phyloP scores from a whole-genome alignment of 345 rosid species.

The Lepidium aucheri region DNA sequence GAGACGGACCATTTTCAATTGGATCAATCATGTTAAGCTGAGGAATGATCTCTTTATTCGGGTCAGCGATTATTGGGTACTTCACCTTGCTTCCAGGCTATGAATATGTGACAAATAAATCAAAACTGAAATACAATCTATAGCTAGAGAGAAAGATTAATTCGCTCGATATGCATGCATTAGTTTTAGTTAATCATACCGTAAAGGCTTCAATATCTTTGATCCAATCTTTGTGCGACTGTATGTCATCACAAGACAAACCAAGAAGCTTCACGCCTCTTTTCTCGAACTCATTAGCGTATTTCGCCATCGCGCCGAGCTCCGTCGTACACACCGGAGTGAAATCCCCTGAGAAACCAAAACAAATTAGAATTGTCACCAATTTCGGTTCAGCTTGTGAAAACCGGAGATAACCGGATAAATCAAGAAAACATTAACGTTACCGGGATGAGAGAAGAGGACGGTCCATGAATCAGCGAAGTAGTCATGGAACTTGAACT shows the following conservation, averaged over 20 bases:
- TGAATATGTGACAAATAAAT: neutral
- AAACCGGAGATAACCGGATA: neutral
- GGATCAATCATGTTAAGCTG: conserved; percentile 85
- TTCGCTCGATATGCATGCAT: neutral
- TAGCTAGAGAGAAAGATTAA: neutral
- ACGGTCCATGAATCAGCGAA: conserved; percentile 48
- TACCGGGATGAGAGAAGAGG: conserved; percentile 79
- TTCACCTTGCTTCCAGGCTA: conserved; percentile 57
- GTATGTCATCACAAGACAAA: conserved; percentile 62
- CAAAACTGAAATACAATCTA: neutral
- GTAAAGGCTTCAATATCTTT: conserved; percentile 67
- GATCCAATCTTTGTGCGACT: conserved; percentile 61
- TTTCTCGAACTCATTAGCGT: conserved; percentile 39
- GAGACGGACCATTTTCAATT: conserved; percentile 59
- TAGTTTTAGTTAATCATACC: conserved; percentile 11
- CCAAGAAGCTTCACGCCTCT: conserved; percentile 74
- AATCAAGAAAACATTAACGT: neutral
- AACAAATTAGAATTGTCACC: neutral
- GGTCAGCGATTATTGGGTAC: conserved; percentile 69
- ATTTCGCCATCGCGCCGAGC: conserved; percentile 55
- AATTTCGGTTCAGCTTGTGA: too few relatives aligned
- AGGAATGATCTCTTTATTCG: conserved; percentile 44
- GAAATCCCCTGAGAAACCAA: conserved; percentile 52
- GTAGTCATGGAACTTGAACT: conserved; percentile 60
- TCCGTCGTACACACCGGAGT: conserved; percentile 85